Base-by-base conservation (phyloP, 2,329 filamentous ascomycete species). In the Drechmeria coniospora region DNA sequence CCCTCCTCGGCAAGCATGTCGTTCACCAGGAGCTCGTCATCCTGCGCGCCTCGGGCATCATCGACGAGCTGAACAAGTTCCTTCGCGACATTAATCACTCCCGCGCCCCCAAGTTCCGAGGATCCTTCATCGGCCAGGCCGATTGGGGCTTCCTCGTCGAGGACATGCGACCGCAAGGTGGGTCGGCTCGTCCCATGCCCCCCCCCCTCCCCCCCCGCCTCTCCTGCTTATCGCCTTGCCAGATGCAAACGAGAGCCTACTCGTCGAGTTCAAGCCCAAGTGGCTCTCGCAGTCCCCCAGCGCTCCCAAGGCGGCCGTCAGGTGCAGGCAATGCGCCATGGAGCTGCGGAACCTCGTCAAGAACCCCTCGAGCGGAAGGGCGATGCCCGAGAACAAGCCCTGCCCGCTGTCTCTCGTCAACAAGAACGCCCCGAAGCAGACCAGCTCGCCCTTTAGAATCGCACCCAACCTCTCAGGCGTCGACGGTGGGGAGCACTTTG, bases 201-300 rank as follows among this genome's bases (percentile, higher is more conserved):
- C 21, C 25, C 24, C 17, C 15, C 16, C 22, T 27, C 17, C 29
- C 21, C 21, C 28, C 30, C 19, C 16, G 28, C 27, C 29, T 28
- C 34, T 24, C 20, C 20, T n/a, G 32, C 23, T 31, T n/a, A 28
- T 10, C 8, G 31, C 19, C 11, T 23, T 13, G 7, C 15, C 28
- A 48, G 47, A 50, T 32, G 32, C 42, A 10, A 39, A 46, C 14
- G 40, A 43, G n/a, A 45, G 39, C 31, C 31, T 49, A 16, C 46
- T 79, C 18, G 56, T 80, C 31, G 79, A 87, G 47, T 78, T 87
- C 53, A 90, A 90, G 47, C 80, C 81, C 10, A 90, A 90, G 52
- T 90, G 81, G 81, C 65, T 90, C 15, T 56, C 64, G 7, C 79
- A 84, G 47, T 86, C 79, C 2, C 79, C 75, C 4, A 73, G 69